Conservation (phyloP, 176 grass and related monocot genomes). For the Oryza brachyantha region DNA sequence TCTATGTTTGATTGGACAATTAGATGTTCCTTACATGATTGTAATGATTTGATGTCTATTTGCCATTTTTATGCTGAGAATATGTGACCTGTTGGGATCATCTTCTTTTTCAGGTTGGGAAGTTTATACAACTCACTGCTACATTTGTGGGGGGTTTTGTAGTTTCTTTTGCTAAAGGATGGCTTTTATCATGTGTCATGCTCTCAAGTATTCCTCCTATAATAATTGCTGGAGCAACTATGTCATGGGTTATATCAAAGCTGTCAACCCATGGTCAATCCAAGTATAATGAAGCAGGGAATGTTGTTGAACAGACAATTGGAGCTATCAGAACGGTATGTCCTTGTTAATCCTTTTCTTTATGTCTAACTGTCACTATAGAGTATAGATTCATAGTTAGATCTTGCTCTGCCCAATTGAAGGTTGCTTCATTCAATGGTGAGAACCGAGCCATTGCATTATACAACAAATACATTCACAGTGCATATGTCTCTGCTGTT, state of each 20-base stretch:
- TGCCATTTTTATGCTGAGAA: neutral
- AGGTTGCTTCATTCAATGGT: neutral
- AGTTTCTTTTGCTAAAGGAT: constrained; percentile 24
- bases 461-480: constrained; percentile 8
- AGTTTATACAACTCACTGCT: constrained; percentile 13
- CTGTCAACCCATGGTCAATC: constrained; percentile 17
- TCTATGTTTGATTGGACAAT: neutral
- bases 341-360: neutral
- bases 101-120: constrained; percentile 14
- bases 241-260: neutral
- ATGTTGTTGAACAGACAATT: constrained; percentile 28
- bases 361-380: neutral
- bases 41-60: neutral
- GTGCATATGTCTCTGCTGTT: constrained; percentile 2
- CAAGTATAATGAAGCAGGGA: constrained; percentile 23
- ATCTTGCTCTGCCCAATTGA: neutral
- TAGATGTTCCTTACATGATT: neutral
- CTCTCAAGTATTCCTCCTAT: constrained; percentile 23
- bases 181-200: constrained; percentile 21
- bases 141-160: constrained; percentile 14
- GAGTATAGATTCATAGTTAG: neutral
- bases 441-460: constrained; percentile 1
- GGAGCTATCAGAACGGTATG: neutral
- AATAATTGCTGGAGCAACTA: constrained; percentile 1
- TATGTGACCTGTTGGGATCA: neutral